Evolutionary conservation across 2,329 filamentous ascomycete genomes (phyloP), one percentile per base, ranked within the genome.

Genomic region (Botrytis fragariae): DNA sequence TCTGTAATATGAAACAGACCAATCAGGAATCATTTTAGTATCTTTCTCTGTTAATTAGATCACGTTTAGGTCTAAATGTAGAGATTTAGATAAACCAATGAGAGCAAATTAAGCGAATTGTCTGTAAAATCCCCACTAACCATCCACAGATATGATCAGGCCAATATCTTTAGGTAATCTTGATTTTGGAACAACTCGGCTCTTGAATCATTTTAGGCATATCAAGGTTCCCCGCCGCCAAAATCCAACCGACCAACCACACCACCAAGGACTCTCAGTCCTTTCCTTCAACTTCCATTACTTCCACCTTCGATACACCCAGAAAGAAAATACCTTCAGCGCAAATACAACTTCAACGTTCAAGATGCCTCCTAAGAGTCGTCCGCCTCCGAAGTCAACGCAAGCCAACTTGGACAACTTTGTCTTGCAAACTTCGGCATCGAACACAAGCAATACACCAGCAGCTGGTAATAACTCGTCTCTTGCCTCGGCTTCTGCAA

Each of bases 381-480:
- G 6, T 6, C 25, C 14, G 6, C 6, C 6, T 29, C 14, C 51
- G 3, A 57, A n/a, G 51, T 16, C 14, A 29, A 29, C 8, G n/a
- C 1, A 29, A 29, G 0, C 5, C 12, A n/a, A 1, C 5, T n/a
- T 16, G 0, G 48, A 54, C 12, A 29, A 8, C 51, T 18, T 4
- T 18, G 6, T 16, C n/a, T 18, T 2, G 14, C 0, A 18, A 18
- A 18, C 5, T 57, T 18, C 6, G 16, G 3, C 14, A 57, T 29
- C 51, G 14, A 18, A 3, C n/a, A 18, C 16, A 29, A n/a, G 0
- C 14, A 54, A 3, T 14, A 8, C 6, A 5, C 2, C n/a, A 18
- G 14, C 51, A 8, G n/a, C 51, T 4, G 4, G 18, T n/a, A 9
- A 8, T 29, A 14, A 16, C 7, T 6, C 12, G 18, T 29, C 51